phyloP scores from a whole-genome alignment of 345 rosid genomes.

The Erysimum cheiranthoides region DNA sequence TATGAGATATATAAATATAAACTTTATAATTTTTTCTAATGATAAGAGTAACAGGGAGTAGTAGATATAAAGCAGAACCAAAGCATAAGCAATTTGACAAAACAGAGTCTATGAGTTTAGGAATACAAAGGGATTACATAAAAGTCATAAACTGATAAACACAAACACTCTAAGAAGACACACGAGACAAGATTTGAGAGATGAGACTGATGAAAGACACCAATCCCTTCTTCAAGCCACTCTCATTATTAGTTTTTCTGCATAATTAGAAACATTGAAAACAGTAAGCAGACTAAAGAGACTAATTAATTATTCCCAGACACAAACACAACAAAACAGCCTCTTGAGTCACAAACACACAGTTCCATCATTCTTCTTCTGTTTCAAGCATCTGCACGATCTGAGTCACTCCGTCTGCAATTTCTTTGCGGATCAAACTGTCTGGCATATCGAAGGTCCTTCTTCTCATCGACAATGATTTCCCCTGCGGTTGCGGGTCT shows the following conservation, averaged over 20 bases:
- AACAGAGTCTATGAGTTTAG: slow-evolving; percentile 35
- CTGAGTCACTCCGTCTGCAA: slow-evolving; percentile 83
- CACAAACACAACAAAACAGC: slow-evolving; percentile 40
- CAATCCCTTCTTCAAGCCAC: slow-evolving; percentile 26
- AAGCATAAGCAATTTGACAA: slow-evolving; percentile 8
- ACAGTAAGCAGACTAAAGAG: slow-evolving; percentile 31
- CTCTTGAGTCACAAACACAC: slow-evolving; percentile 9
- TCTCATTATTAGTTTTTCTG: slow-evolving; percentile 13
- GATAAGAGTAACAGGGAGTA: neutral
- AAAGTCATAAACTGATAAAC: slow-evolving; percentile 9
- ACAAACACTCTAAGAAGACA: slow-evolving; percentile 29
- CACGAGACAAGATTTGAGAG: slow-evolving; percentile 23
- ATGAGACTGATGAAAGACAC: slow-evolving; percentile 15
- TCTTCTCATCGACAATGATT: slow-evolving; percentile 71
- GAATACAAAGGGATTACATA: slow-evolving; percentile 31
- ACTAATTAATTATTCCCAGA: slow-evolving; percentile 19
- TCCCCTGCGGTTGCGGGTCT: slow-evolving; percentile 82
- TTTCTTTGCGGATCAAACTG: slow-evolving; percentile 65
- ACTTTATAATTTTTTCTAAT: neutral
- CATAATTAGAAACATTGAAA: slow-evolving; percentile 29
- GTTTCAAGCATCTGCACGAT: slow-evolving; percentile 76
- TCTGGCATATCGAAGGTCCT: slow-evolving; percentile 94
- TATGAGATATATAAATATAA: slow-evolving; percentile 5
- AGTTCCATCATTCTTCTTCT: slow-evolving; percentile 50
- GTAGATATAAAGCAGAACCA: slow-evolving; percentile 5